These are phyloP conservation scores for Dipodascopsis uninucleata DNA, from an alignment of 805 yeast genomes.

Conservation along the genomic window DNA sequence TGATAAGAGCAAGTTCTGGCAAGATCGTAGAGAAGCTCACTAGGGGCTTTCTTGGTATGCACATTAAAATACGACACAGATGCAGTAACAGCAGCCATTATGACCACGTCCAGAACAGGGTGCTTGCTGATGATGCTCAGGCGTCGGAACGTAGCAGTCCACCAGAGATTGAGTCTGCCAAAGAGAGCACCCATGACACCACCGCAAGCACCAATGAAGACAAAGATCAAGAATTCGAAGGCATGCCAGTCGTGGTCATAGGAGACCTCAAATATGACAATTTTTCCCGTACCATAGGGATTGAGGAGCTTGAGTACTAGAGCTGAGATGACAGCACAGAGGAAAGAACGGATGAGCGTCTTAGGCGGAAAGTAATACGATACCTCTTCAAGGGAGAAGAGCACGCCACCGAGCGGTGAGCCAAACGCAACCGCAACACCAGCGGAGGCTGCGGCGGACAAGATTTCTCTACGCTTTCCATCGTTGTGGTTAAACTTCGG, in stretches of 20 bases:
- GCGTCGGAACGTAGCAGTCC: constrained; percentile 70
- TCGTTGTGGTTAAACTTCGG: constrained; percentile 37
- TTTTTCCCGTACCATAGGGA: constrained; percentile 92
- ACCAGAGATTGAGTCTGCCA: constrained; percentile 46
- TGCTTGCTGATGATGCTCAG: constrained; percentile 52
- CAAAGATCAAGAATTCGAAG: constrained; percentile 77
- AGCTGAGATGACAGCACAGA: constrained; percentile 85
- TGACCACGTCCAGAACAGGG: constrained; percentile 68
- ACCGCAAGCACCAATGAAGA: constrained; percentile 81
- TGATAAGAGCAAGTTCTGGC: constrained; percentile 27
- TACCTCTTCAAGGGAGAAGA: constrained; percentile 90
- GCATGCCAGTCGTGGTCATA: constrained; percentile 84
- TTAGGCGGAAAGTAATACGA: constrained; percentile 67
- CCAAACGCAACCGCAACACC: constrained; percentile 99
- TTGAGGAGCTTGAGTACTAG: constrained; percentile 48
- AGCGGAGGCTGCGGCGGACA: constrained; percentile 92
- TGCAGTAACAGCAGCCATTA: constrained; percentile 67
- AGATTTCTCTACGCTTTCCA: constrained; percentile 48
- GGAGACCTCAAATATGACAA: constrained; percentile 86
- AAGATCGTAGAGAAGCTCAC: constrained; percentile 46
- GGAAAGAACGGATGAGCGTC: constrained; percentile 87
- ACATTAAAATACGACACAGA: constrained; percentile 77
- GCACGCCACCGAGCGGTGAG: constrained; percentile 92
- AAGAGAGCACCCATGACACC: constrained; percentile 76
- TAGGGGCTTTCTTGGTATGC: constrained; percentile 47